Evolutionary conservation across 108 stramenopile genomes (phyloP), one percentile per base, ranked within the genome.

Genomic region (Stephanodiscus minutulus): DNA sequence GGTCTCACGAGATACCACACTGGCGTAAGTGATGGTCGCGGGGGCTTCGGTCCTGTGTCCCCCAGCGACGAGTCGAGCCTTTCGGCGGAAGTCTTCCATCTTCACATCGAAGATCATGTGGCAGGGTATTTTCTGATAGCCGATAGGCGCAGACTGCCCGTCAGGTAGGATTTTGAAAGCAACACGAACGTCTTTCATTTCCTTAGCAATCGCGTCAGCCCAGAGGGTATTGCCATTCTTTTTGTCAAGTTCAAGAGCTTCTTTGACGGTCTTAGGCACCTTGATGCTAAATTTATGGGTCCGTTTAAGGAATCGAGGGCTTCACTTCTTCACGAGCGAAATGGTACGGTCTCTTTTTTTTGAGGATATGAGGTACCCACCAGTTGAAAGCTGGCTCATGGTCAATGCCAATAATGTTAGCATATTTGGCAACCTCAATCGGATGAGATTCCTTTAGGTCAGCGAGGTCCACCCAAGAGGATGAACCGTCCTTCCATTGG

Each of bases 91-190:
- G 55, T 58, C 57, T 60, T 72, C 70, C 64, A 72, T 70, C 56
- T 88, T 88, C 7, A 84, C 54, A 53, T 85, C 87, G 47, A 85
- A 88, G 0, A 85, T 55, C 80, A 86, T 74, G 55, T 85, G 74
- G 22, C 66, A 58, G 2, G 28, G 52, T 18, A 83, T 70, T 28
- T 73, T 20, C 57, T 81, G 28, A 22, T 66, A 71, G 1, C 87
- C 82, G 24, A 46, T 10, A 0, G 73, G 87, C 11, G 73, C 44
- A 10, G 72, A 18, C 28, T 62, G 31, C 17, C 52, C 70, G 5
- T 62, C 62, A 9, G 55, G 70, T 12, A 56, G 21, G 20, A 63
- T 54, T n/a, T 81, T 59, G 33, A 82, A 83, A 7, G 82, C 79
- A 0, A 70, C 57, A 21, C 71, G 21, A 7, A 79, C 68, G n/a